Conservation (phyloP, 225 moss, liverwort and hornwort genomes). For the Sphagnum tenellum region DNA sequence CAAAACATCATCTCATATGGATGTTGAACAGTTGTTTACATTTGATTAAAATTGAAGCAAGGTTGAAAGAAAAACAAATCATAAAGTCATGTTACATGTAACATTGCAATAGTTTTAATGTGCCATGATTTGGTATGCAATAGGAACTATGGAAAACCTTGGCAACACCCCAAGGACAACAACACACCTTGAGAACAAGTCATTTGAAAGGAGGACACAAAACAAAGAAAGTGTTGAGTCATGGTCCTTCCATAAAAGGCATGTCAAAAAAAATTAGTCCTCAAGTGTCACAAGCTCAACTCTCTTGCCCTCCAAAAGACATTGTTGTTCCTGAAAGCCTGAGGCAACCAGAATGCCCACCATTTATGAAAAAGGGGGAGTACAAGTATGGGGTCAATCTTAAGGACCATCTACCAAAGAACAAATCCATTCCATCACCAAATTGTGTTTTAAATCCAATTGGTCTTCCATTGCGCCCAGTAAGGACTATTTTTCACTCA, state of each 20-base stretch:
- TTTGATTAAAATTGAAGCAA: too few relatives aligned
- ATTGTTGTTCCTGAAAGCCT: slow-evolving; percentile 78
- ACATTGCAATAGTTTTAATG: too few relatives aligned
- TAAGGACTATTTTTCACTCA: slow-evolving; percentile 24
- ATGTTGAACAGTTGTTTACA: too few relatives aligned
- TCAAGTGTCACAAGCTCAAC: slow-evolving; percentile 60
- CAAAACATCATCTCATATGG: too few relatives aligned
- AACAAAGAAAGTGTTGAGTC: slow-evolving; percentile 40
- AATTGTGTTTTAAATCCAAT: slow-evolving; percentile 59
- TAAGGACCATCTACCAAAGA: slow-evolving; percentile 95
- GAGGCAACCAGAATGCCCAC: slow-evolving; percentile 90
- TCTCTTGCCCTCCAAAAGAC: slow-evolving; percentile 64
- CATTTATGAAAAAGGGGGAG: slow-evolving; percentile 98
- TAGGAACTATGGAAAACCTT: slow-evolving; percentile 11
- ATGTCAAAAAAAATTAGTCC: slow-evolving; percentile 65
- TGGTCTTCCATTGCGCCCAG: slow-evolving; percentile 97
- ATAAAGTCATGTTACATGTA: too few relatives aligned
- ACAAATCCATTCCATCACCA: slow-evolving; percentile 65
- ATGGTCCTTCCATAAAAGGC: slow-evolving; percentile 59
- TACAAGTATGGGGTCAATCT: slow-evolving; percentile 98
- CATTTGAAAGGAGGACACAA: slow-evolving; percentile 69
- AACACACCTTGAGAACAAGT: slow-evolving; percentile 33
- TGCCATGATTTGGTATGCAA: too few relatives aligned
- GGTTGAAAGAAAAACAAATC: too few relatives aligned
- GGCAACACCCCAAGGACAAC: slow-evolving; percentile 83